Evolutionary conservation across 176 grass and related monocot genomes (phyloP).

Genomic region (Triticum urartu): DNA sequence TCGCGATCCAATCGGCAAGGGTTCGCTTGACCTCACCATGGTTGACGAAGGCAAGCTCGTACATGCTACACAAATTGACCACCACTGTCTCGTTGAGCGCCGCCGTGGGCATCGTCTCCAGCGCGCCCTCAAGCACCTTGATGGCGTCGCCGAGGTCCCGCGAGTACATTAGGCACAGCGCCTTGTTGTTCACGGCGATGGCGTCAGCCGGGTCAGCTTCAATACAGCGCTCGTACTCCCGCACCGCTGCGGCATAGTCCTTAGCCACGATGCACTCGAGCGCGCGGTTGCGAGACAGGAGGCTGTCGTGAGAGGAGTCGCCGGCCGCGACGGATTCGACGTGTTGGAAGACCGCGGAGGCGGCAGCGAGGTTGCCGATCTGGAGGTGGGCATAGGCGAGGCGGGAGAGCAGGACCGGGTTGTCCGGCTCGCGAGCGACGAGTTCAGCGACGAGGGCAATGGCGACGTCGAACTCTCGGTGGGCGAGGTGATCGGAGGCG

Average conservation of each 20-base stretch:
- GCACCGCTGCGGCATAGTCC: constrained; percentile 79
- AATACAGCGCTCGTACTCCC: constrained; percentile 91
- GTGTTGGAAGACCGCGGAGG: constrained; percentile 60
- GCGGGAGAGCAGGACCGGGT: constrained; percentile 68
- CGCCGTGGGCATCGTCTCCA: constrained; percentile 73
- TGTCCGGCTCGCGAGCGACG: constrained; percentile 40
- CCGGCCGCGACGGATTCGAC: constrained; percentile 46
- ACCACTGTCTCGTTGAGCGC: constrained; percentile 82
- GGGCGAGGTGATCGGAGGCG: constrained; percentile 74
- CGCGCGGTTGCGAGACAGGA: constrained; percentile 71
- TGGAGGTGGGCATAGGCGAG: constrained; percentile 88
- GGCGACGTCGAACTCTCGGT: constrained; percentile 92
- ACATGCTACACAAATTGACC: constrained; percentile 94
- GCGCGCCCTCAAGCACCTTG: constrained; percentile 80
- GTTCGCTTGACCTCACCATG: constrained; percentile 69
- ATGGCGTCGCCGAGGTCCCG: constrained; percentile 84
- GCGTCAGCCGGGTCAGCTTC: constrained; percentile 68
- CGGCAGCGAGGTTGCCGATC: constrained; percentile 71
- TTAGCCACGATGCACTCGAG: constrained; percentile 74
- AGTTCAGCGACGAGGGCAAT: constrained; percentile 58
- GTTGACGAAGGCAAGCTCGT: constrained; percentile 87
- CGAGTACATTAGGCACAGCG: constrained; percentile 93
- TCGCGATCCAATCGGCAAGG: constrained; percentile 69
- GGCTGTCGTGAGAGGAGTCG: constrained; percentile 39
- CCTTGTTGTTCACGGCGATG: constrained; percentile 88